Evolutionary conservation across 2,329 filamentous ascomycete genomes (phyloP).

Genomic region (Hypomyces perniciosus): DNA sequence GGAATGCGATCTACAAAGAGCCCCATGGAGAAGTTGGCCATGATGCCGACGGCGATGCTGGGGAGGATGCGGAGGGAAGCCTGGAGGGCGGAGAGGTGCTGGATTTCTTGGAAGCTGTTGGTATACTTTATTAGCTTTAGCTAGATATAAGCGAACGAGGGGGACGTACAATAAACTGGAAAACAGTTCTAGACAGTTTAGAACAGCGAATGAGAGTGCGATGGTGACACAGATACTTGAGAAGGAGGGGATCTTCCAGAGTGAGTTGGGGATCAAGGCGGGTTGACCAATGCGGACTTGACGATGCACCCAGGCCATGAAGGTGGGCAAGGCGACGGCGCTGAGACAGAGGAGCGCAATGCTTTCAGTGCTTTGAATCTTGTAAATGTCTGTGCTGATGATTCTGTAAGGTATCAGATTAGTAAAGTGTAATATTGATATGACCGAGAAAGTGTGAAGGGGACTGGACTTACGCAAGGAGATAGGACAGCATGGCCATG

Average conservation of each 20-base stretch:
- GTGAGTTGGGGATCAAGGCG: constrained; percentile 55
- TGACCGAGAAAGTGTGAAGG: not conserved
- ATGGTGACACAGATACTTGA: constrained; percentile 48
- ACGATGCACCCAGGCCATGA: constrained; percentile 48
- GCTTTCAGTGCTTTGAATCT: constrained; percentile 37
- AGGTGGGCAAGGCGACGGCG: constrained; percentile 38
- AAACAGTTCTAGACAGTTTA: constrained; percentile 43
- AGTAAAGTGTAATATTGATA: too few relatives aligned
- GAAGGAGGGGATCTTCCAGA: constrained; percentile 55
- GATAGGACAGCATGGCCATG: constrained; percentile 45
- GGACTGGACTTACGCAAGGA: constrained; percentile 41
- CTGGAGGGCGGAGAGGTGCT: constrained; percentile 38
- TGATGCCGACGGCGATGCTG: constrained; percentile 35
- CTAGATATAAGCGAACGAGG: not conserved
- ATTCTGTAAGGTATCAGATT: constrained; percentile 15
- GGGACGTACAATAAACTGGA: constrained; percentile 41
- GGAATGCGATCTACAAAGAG: constrained; percentile 39
- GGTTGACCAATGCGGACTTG: constrained; percentile 40
- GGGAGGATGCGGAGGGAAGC: constrained; percentile 42
- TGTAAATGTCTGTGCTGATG: constrained; percentile 32
- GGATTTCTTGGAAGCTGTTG: constrained; percentile 45
- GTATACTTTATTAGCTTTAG: not conserved
- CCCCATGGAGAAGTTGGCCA: constrained; percentile 39
- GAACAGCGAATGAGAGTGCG: constrained; percentile 38
- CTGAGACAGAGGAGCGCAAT: constrained; percentile 42